phyloP scores from a whole-genome alignment of 1,139 yeast genomes.

The Ogataea hybrid region DNA sequence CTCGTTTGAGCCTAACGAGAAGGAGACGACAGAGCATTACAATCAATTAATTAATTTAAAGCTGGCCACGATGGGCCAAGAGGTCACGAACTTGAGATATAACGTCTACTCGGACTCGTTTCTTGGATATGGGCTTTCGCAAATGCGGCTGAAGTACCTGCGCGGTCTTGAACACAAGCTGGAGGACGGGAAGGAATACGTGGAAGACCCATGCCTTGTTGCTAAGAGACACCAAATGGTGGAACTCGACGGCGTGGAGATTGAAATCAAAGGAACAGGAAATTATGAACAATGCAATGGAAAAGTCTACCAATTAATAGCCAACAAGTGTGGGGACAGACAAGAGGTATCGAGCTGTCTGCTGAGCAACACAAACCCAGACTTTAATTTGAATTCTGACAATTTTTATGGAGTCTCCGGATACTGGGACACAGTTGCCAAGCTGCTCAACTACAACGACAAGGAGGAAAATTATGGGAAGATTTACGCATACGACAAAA shows the following conservation, averaged over 20 bases:
- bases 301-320: conserved; percentile 52
- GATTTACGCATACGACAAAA: conserved; percentile 26
- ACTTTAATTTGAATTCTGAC: conserved; percentile 64
- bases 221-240: conserved; percentile 28
- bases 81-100: conserved; percentile 38
- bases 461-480: conserved; percentile 22
- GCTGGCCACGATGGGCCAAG: conserved; percentile 39
- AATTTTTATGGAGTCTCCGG: conserved; percentile 81
- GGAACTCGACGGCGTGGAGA: conserved; percentile 14
- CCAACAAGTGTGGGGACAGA: conserved; percentile 33
- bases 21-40: conserved; percentile 53
- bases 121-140: conserved; percentile 74
- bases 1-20: conserved; percentile 66
- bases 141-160: conserved; percentile 56
- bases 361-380: conserved; percentile 56
- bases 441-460: conserved; percentile 34
- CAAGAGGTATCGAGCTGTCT: conserved; percentile 43
- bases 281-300: conserved; percentile 54
- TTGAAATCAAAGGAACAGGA: conserved; percentile 50
- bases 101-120: conserved; percentile 69
- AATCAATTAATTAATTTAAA: conserved; percentile 53
- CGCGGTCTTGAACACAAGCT: conserved; percentile 33
- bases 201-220: conserved; percentile 65
- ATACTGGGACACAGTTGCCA: conserved; percentile 69
- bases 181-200: conserved; percentile 15